Base-by-base conservation (phyloP, 1,284 basidiomycete species). In the Ustilago nuda region DNA sequence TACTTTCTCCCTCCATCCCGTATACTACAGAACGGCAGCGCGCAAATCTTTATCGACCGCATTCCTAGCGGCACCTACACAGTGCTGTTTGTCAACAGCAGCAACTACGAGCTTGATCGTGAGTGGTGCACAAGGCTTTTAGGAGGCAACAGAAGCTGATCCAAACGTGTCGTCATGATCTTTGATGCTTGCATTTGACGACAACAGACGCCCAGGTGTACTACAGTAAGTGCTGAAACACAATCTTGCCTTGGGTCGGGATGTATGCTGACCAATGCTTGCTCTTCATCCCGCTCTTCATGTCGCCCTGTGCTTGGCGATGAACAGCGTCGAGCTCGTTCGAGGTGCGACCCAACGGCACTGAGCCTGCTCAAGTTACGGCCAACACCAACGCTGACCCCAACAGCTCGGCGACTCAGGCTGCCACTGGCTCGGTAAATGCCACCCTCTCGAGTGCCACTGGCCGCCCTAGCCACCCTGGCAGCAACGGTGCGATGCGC, bases 51-150 rank as follows among this genome's bases (percentile, higher is more conserved):
- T 45, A 70, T 80, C 50, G 73, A 76, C 56, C 62, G 46, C 11
- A 76, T 80, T 39, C 79, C 79, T 3, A 60, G 37, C 32, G 79
- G 79, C 13, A 70, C 67, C 11, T 80, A 80, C 66, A 57, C 39
- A 17, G 32, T 80, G 50, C 66, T 80, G 12, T 74, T 80, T 61
- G 76, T 79, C 54, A 80, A 79, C 73, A 72, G 68, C 66, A 71
- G 68, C 76, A 78, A 78, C 68, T 78, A 78, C 57, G 33, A 74
- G 70, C 72, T 78, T 23, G 76, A 78, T 52, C 52, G 52, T 63
- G 55, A 50, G 61, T 63, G n/a, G 8, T 15, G 4, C 12, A 19
- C 9, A 36, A 17, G 19, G 23, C 3, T 27, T 27, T 27, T 27
- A 27, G 3, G 23, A 27, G 23, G 33, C 48, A n/a, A 17, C 30